Evolutionary conservation across 768 basidiomycete species (phyloP).

Genomic region (Chalciporus sphaerocephalus): DNA sequence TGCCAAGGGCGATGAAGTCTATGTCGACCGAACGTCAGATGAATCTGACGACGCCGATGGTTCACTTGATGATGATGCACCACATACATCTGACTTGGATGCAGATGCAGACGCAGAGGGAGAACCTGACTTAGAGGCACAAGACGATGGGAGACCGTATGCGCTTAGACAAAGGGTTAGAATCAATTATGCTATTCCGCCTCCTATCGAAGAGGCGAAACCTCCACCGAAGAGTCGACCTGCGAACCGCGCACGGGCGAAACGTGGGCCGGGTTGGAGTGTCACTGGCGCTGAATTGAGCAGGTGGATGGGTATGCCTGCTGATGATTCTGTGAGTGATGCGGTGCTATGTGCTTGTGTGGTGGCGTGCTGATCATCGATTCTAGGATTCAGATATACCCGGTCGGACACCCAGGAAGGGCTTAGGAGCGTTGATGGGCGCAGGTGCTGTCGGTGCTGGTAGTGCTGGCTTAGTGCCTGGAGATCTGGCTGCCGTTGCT

Average conservation of each 20-base stretch:
- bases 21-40: constrained; percentile 46
- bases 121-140: constrained; percentile 40
- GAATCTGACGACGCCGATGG: constrained; percentile 55
- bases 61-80: constrained; percentile 55
- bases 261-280: constrained; percentile 68
- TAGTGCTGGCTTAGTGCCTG: constrained; percentile 54
- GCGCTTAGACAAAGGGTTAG: constrained; percentile 55
- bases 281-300: constrained; percentile 73
- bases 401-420: constrained; percentile 66
- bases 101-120: constrained; percentile 35
- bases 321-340: constrained; percentile 63
- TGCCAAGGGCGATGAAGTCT: constrained; percentile 48
- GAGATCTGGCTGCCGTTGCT: constrained; percentile 55
- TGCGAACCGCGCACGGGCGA: constrained; percentile 33
- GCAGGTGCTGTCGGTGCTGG: constrained; percentile 44
- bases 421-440: constrained; percentile 50
- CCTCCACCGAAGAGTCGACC: constrained; percentile 39
- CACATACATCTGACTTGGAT: constrained; percentile 38
- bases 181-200: constrained; percentile 80
- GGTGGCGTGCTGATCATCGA: constrained; percentile 1
- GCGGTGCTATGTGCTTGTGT: not conserved
- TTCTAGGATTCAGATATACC: constrained; percentile 67
- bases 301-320: constrained; percentile 68
- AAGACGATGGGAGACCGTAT: constrained; percentile 44
- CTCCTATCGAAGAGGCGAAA: constrained; percentile 68